A percentile compares a stretch with the other conserved stretches of the same genome.
Conservation (phyloP, 2,329 filamentous ascomycete genomes). For the Penicillium sp. region DNA sequence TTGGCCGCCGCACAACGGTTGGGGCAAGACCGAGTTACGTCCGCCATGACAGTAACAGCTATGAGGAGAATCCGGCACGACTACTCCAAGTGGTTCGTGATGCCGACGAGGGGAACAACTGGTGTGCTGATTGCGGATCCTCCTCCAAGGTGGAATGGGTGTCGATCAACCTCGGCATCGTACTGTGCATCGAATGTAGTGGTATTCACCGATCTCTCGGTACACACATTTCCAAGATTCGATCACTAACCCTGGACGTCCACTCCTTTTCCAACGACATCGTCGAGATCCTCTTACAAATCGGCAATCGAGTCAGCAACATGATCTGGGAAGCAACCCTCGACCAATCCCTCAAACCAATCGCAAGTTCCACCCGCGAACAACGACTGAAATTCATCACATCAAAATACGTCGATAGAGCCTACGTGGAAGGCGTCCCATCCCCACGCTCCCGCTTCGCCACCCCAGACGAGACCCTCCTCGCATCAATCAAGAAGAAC, state of each 20-base stretch:
- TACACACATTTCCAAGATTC: conserved; percentile 96
- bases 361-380: conserved; percentile 78
- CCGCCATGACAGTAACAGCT: conserved; percentile 70
- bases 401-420: conserved; percentile 85
- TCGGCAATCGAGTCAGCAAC: conserved; percentile 94
- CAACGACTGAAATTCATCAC: conserved; percentile 95
- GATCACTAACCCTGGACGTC: conserved; percentile 92
- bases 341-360: conserved; percentile 73
- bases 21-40: conserved; percentile 79
- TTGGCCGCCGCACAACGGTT: conserved; percentile 85
- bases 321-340: conserved; percentile 93
- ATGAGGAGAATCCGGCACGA: conserved; percentile 82
- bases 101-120: conserved; percentile 87
- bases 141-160: conserved; percentile 97
- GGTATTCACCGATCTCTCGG: conserved; percentile 95
- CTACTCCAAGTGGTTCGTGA: conserved; percentile 85
- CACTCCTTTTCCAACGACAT: conserved; percentile 97
- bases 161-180: conserved; percentile 94
- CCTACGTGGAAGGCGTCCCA: conserved; percentile 76
- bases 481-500: conserved; percentile 94
- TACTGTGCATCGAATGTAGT: conserved; percentile 97
- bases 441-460: conserved; percentile 74
- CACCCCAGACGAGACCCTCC: conserved; percentile 81
- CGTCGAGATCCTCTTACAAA: conserved; percentile 85
- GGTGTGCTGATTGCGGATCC: conserved; percentile 93